Conservation (phyloP, 257 asterid genomes). For the Lycium barbarum region DNA sequence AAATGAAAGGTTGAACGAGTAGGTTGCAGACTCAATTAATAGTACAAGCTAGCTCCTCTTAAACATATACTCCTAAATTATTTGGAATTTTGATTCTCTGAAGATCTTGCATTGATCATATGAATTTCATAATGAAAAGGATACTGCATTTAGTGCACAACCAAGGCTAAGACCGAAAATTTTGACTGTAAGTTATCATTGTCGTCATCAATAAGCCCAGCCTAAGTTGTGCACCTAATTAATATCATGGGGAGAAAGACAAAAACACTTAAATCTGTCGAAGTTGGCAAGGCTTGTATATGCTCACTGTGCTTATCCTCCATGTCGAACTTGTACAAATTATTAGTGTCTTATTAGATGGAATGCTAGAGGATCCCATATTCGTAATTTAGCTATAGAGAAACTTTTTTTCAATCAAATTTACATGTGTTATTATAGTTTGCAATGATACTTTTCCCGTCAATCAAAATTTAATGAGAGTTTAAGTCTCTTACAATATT, state of each 20-base stretch:
- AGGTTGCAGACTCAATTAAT: conserved; percentile 23
- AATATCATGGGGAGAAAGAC: conserved; percentile 11
- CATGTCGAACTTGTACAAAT: background rate
- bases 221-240: conserved; percentile 23
- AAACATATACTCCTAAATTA: background rate
- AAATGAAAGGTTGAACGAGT: background rate
- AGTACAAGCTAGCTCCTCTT: conserved; percentile 12
- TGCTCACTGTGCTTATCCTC: conserved; percentile 1
- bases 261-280: background rate
- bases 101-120: background rate
- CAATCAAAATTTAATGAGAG: background rate
- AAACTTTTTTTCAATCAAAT: background rate
- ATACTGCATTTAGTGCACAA: conserved; percentile 23
- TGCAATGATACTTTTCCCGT: background rate
- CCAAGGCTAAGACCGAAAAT: background rate
- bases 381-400: background rate
- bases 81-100: background rate
- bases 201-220: conserved; percentile 3
- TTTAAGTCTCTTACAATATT: background rate
- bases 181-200: conserved; percentile 9
- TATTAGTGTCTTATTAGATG: background rate
- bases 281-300: background rate
- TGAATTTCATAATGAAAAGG: background rate
- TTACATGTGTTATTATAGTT: background rate
- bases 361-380: background rate